Conservation (phyloP, 257 asterid species). For the Gentiana straminea region DNA sequence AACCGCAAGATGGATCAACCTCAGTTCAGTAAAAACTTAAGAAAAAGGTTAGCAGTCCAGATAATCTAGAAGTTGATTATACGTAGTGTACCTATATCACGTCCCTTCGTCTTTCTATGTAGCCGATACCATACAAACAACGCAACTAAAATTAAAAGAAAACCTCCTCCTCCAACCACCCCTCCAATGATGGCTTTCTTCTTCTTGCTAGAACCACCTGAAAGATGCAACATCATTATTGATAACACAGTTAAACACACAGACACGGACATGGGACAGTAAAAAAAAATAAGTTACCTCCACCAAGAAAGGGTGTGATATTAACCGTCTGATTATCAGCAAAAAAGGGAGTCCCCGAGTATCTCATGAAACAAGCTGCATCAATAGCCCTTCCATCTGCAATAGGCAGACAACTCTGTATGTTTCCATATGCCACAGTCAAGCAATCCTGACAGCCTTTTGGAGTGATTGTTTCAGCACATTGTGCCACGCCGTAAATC, state of each 20-base stretch:
- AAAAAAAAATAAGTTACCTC: constrained; percentile 11
- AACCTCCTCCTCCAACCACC: constrained; percentile 55
- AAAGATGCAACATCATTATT: constrained; percentile 4
- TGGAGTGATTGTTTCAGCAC: constrained; percentile 47
- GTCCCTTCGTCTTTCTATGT: constrained; percentile 32
- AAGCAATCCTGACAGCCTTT: constrained; percentile 66
- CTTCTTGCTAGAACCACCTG: constrained; percentile 55
- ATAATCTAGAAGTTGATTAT: background rate
- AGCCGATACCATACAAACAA: constrained; percentile 36
- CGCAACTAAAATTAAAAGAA: constrained; percentile 38
- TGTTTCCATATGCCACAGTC: constrained; percentile 48
- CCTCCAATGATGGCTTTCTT: constrained; percentile 61
- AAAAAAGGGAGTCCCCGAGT: constrained; percentile 49
- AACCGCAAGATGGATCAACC: background rate
- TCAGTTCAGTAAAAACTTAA: too few relatives aligned
- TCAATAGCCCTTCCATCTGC: constrained; percentile 68
- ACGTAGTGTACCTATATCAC: constrained; percentile 27
- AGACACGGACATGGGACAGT: background rate
- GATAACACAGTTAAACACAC: background rate
- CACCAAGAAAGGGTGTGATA: constrained; percentile 43
- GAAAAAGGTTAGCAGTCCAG: too few relatives aligned
- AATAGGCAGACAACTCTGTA: constrained; percentile 55
- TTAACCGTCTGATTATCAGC: constrained; percentile 44
- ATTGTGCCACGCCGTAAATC: constrained; percentile 58
- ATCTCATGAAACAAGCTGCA: constrained; percentile 71